Evolutionary conservation across 1,139 yeast species (phyloP), one percentile per base, ranked within the genome.

Genomic region (Pneumocystis sp.): DNA sequence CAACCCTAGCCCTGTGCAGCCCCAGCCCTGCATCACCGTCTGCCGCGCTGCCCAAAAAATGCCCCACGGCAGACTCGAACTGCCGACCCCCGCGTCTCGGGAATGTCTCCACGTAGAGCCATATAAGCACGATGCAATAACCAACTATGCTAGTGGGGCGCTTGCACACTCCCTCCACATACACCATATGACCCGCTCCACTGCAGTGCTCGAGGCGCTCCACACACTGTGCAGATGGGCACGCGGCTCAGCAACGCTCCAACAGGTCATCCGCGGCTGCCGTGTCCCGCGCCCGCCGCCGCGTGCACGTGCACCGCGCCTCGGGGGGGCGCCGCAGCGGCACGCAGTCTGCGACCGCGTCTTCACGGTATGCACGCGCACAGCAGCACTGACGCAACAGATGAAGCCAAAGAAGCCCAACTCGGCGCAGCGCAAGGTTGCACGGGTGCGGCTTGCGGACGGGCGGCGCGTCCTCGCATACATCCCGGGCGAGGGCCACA

Each of bases 401-500:
- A 42, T 60, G 62, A 42, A 42, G 17, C 56, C 62, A 4, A 42
- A 42, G 80, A 95, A 95, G 75, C 99, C 99, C 63, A 95, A 95
- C 78, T 93, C 97, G 63, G 97, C 99, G 21, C 93, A 90, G 77
- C 83, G 99, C 78, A 95, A 95, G 76, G 96, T 96, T 65, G 90
- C 96, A 71, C 86, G 97, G 79, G 98, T 95, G 39, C 83, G 96
- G 76, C 81, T 95, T 68, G 84, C 96, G 25, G 93, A 89, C 73
- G 98, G 98, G 44, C 86, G 85, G 70, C 86, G 88, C 64, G 83
- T 93, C 25, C 86, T 95, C 64, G 96, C 97, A 2, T 90, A 91
- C 75, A 93, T 95, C 67, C 97, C 97, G 15, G 99, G 99, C 66
- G 97, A 93, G 74, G 98, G 99, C 34, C 98, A 95, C 76, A 93